Percentiles rank a stretch among this genome's conserved stretches.
phyloP scores from a whole-genome alignment of 2,329 filamentous ascomycete genomes.

The Ophiostoma perfectum region DNA sequence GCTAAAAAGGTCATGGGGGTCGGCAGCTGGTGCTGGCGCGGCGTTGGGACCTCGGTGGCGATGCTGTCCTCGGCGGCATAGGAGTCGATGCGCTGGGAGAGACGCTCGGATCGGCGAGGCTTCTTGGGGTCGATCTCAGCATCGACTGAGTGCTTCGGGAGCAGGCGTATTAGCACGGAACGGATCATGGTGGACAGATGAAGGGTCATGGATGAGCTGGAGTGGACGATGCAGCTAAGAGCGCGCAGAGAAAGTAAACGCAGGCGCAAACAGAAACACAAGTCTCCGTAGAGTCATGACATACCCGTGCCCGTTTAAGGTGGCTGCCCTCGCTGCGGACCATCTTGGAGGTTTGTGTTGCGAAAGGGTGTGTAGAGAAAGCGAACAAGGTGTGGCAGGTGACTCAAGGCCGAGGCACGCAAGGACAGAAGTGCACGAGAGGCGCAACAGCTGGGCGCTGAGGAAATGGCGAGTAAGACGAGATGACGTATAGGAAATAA shows the following conservation, averaged over 20 bases:
- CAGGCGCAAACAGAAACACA: not conserved
- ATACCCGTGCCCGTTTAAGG: slow-evolving; percentile 32
- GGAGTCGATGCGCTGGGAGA: slow-evolving; percentile 48
- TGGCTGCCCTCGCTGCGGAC: slow-evolving; percentile 30
- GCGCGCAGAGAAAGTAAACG: not conserved
- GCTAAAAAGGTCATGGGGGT: slow-evolving; percentile 67
- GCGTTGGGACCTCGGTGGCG: slow-evolving; percentile 18
- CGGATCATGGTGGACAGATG: not conserved
- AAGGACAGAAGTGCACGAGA: not conserved
- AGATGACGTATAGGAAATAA: not conserved
- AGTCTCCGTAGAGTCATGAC: slow-evolving; percentile 18
- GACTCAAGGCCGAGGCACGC: not conserved
- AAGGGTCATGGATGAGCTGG: not conserved
- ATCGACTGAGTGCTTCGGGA: slow-evolving; percentile 56
- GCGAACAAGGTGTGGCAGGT: slow-evolving; percentile 6
- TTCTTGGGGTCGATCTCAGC: slow-evolving; percentile 71
- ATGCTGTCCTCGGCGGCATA: slow-evolving; percentile 17
- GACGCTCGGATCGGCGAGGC: slow-evolving; percentile 69
- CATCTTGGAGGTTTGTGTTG: slow-evolving; percentile 13
- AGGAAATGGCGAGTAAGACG: not conserved
- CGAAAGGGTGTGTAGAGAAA: not conserved
- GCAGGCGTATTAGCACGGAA: slow-evolving; percentile 23
- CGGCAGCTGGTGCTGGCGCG: slow-evolving; percentile 55
- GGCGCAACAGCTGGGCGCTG: not conserved
- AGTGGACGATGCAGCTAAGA: too few species aligned